Evolutionary conservation across 768 basidiomycete genomes (phyloP).

Genomic region (Kondoa malvinella): DNA sequence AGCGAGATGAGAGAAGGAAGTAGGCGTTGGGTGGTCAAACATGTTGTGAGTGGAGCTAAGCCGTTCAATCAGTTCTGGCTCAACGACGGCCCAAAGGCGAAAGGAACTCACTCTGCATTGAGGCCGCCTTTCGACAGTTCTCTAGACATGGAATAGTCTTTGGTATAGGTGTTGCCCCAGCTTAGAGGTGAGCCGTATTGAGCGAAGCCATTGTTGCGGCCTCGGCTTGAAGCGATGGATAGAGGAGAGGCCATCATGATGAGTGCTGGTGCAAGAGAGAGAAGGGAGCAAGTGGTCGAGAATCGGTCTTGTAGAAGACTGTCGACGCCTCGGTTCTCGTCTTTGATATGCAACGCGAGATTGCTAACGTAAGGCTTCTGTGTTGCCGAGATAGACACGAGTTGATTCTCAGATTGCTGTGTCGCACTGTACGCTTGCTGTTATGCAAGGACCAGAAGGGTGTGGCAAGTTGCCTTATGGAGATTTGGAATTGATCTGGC

Average conservation of each 20-base stretch:
- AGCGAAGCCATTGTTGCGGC: not conserved
- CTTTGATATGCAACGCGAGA: too few relatives aligned
- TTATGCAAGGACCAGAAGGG: too few relatives aligned
- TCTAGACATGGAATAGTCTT: not conserved
- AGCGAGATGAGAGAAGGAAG: conserved; percentile 18
- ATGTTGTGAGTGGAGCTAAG: not conserved
- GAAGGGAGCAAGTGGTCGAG: not conserved
- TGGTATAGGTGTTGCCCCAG: not conserved
- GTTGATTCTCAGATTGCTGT: too few relatives aligned
- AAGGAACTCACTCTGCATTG: not conserved
- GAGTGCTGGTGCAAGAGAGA: not conserved
- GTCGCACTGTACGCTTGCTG: too few relatives aligned
- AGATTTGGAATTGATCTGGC: too few relatives aligned
- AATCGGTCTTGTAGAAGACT: not conserved
- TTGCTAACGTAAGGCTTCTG: too few relatives aligned
- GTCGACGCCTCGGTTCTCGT: not conserved
- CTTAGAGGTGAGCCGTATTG: not conserved
- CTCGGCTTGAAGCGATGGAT: not conserved
- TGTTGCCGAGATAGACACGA: too few relatives aligned
- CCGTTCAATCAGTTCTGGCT: too few relatives aligned
- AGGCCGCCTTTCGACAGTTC: not conserved
- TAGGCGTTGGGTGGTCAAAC: conserved; percentile 20
- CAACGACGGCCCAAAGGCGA: not conserved
- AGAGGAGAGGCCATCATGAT: not conserved
- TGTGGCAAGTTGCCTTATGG: too few relatives aligned